Percentiles rank a stretch among this genome's conserved stretches.
These are phyloP conservation scores for Vaccinium vitisidaea DNA, from an alignment of 148 eudicot species.

Conservation along the genomic window DNA sequence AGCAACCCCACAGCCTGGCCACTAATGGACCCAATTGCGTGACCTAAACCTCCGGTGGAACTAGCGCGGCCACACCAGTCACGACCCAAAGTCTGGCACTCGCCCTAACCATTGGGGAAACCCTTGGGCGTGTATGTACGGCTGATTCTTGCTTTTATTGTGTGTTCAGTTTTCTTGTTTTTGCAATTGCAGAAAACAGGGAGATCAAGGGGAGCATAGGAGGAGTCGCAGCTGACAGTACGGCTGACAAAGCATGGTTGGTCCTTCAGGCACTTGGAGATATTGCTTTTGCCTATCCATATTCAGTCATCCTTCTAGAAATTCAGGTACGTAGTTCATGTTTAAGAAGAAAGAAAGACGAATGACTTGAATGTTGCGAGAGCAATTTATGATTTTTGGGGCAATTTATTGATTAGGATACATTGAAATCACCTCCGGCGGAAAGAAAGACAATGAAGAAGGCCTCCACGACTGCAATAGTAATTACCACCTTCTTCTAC, in stretches of 20 bases:
- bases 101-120: too few species aligned
- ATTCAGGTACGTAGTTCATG: slow-evolving; percentile 26
- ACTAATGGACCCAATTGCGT: too few species aligned
- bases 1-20: too few species aligned
- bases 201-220: slow-evolving; percentile 47
- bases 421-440: slow-evolving; percentile 55
- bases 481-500: slow-evolving; percentile 59
- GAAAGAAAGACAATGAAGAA: slow-evolving; percentile 64
- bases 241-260: slow-evolving; percentile 35
- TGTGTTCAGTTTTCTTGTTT: not conserved
- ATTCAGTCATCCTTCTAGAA: slow-evolving; percentile 39
- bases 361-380: not conserved
- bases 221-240: slow-evolving; percentile 38
- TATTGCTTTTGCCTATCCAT: slow-evolving; percentile 58
- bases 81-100: too few species aligned
- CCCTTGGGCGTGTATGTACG: too few species aligned
- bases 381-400: not conserved
- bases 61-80: too few species aligned
- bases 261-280: slow-evolving; percentile 63
- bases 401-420: slow-evolving; percentile 32
- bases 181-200: slow-evolving; percentile 38
- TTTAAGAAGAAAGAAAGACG: not conserved
- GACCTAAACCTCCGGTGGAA: too few species aligned
- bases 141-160: too few species aligned
- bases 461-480: slow-evolving; percentile 45